These are phyloP conservation scores for Paulownia fortunei DNA, from an alignment of 257 asterid species.

Conservation along the genomic window DNA sequence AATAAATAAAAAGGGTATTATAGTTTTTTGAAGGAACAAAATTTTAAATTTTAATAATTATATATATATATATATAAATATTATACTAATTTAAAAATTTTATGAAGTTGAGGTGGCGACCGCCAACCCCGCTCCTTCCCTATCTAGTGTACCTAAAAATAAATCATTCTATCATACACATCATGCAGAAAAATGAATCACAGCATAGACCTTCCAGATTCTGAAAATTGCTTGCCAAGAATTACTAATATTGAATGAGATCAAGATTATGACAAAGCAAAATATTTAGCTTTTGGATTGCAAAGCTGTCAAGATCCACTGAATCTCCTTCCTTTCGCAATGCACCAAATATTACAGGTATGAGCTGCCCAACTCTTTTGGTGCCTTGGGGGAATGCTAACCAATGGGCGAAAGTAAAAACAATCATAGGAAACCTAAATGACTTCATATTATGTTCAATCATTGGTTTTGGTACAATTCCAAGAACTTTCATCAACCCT, in stretches of 20 bases:
- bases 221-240: neutral
- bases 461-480: constrained; percentile 22
- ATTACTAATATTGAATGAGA: constrained; percentile 25
- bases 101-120: too few relatives aligned
- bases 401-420: neutral
- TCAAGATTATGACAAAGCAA: constrained; percentile 36
- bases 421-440: constrained; percentile 30
- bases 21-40: too few relatives aligned
- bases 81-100: too few relatives aligned
- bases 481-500: constrained; percentile 6
- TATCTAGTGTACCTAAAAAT: constrained; percentile 19
- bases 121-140: too few relatives aligned
- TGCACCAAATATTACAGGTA: constrained; percentile 32
- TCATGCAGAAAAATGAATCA: neutral
- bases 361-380: constrained; percentile 32
- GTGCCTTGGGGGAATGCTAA: constrained; percentile 14
- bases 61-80: too few relatives aligned
- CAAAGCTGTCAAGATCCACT: constrained; percentile 45
- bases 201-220: neutral
- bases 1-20: too few relatives aligned
- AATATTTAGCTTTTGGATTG: constrained; percentile 35
- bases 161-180: neutral
- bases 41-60: too few relatives aligned
- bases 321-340: constrained; percentile 34
- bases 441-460: constrained; percentile 28